These are phyloP conservation scores for Pachysolen tannophilus DNA, from an alignment of 805 yeast genomes.

Conservation along the genomic window DNA sequence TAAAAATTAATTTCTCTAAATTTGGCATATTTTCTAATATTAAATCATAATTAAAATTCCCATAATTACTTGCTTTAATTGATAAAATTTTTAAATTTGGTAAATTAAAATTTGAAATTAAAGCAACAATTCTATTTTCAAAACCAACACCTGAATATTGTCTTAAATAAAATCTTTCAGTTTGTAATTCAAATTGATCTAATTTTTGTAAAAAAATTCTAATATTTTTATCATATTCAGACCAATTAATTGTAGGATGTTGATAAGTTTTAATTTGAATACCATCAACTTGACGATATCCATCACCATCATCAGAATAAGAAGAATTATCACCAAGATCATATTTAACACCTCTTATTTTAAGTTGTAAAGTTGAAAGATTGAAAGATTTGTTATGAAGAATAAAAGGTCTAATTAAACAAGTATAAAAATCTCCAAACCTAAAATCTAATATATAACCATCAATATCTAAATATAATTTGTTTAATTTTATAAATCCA, in stretches of 20 bases:
- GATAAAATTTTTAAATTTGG: background rate
- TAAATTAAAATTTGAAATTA: background rate
- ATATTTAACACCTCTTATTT: background rate
- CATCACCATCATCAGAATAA: background rate
- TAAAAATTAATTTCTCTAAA: background rate
- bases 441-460: background rate
- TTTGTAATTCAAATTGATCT: background rate
- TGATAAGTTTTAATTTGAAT: background rate
- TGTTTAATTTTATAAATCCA: conserved; percentile 9
- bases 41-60: background rate
- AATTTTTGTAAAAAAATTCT: background rate
- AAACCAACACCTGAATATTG: background rate
- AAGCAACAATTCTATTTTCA: background rate
- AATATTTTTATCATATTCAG: background rate
- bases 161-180: background rate
- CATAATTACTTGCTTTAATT: background rate
- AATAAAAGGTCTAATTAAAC: background rate
- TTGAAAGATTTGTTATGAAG: background rate
- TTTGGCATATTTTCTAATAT: background rate
- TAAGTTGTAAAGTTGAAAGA: background rate
- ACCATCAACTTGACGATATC: background rate
- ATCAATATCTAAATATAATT: conserved; percentile 9
- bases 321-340: background rate
- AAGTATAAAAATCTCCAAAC: background rate
- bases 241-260: background rate